Conservation (phyloP, 2,329 filamentous ascomycete genomes). For the Camptophora hylomeconis region DNA sequence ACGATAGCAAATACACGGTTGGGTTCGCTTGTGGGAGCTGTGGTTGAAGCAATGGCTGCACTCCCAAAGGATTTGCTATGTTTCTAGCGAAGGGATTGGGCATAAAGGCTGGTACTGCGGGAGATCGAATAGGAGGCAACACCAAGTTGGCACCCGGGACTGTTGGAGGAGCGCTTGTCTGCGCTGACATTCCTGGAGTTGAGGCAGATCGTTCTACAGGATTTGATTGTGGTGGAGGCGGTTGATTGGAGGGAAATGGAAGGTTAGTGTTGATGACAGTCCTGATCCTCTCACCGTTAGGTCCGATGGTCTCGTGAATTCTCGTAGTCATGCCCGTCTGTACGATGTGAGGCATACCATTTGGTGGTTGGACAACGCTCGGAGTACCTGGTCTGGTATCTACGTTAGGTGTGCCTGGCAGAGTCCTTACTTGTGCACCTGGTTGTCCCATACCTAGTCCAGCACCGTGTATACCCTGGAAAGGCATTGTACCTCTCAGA, state of each 20-base stretch:
- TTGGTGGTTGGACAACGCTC: too few species aligned
- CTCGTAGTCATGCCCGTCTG: conserved; percentile 4
- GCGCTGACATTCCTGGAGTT: conserved; percentile 6
- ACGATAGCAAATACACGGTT: conserved; percentile 13
- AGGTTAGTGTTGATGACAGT: conserved; percentile 7
- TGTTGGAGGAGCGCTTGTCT: conserved; percentile 2
- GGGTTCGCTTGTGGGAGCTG: conserved; percentile 4
- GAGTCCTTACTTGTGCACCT: too few species aligned
- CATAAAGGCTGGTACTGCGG: conserved; percentile 2
- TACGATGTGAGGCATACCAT: too few species aligned
- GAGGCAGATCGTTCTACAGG: conserved; percentile 7
- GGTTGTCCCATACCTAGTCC: too few species aligned
- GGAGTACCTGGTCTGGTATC: too few species aligned
- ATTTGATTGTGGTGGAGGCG: too few species aligned
- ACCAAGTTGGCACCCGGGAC: background rate
- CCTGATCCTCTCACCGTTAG: conserved; percentile 9
- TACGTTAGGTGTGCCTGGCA: too few species aligned
- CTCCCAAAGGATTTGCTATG: too few species aligned
- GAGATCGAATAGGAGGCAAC: conserved; percentile 1
- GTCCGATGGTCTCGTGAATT: conserved; percentile 7
- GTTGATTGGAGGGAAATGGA: too few species aligned
- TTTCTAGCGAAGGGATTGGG: conserved; percentile 1
- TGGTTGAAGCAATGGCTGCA: too few species aligned
- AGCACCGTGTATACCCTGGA: too few species aligned
- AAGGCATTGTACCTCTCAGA: too few species aligned